Percentiles rank a stretch among this genome's conserved stretches.
phyloP scores from a whole-genome alignment of 768 basidiomycete species.

The Mycena chlorophos region DNA sequence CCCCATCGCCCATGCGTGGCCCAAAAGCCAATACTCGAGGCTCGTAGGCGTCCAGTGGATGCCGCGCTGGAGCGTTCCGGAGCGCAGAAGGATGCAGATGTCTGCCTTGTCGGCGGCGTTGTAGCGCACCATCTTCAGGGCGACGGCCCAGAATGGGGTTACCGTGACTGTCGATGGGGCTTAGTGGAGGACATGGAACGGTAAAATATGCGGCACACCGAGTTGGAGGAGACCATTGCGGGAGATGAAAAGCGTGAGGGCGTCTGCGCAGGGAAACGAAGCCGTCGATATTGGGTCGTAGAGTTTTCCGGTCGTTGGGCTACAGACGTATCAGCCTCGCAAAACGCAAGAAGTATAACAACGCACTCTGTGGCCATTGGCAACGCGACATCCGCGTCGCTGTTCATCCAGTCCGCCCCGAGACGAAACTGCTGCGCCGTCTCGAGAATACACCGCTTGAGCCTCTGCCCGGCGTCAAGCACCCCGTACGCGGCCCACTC shows the following conservation, averaged over 20 bases:
- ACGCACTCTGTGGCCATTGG: slow-evolving; percentile 66
- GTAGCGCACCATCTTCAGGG: slow-evolving; percentile 72
- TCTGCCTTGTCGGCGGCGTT: slow-evolving; percentile 61
- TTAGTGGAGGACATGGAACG: slow-evolving; percentile 7
- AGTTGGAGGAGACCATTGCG: slow-evolving; percentile 47
- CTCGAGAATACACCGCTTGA: slow-evolving; percentile 54
- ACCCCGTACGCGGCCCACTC: slow-evolving; percentile 53
- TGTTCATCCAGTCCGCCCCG: slow-evolving; percentile 78
- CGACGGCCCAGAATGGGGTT: slow-evolving; percentile 70
- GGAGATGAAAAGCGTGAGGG: slow-evolving; percentile 60
- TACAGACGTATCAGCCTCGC: slow-evolving; percentile 15
- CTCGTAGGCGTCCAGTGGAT: slow-evolving; percentile 55
- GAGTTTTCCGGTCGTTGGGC: slow-evolving; percentile 21
- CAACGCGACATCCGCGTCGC: slow-evolving; percentile 69
- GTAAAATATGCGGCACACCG: not conserved
- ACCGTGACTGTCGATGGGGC: slow-evolving; percentile 62
- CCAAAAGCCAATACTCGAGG: slow-evolving; percentile 59
- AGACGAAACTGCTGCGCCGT: slow-evolving; percentile 52
- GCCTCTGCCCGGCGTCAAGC: slow-evolving; percentile 51
- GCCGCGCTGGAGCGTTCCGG: slow-evolving; percentile 53
- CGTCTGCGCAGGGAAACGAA: slow-evolving; percentile 51
- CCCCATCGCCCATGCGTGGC: slow-evolving; percentile 64
- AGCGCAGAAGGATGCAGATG: slow-evolving; percentile 66
- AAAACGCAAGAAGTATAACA: not conserved
- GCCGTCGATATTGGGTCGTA: slow-evolving; percentile 66